A percentile compares a stretch with the other conserved stretches of the same genome.
phyloP scores from a whole-genome alignment of 306 rosid genomes.

The Lotus japonicus region DNA sequence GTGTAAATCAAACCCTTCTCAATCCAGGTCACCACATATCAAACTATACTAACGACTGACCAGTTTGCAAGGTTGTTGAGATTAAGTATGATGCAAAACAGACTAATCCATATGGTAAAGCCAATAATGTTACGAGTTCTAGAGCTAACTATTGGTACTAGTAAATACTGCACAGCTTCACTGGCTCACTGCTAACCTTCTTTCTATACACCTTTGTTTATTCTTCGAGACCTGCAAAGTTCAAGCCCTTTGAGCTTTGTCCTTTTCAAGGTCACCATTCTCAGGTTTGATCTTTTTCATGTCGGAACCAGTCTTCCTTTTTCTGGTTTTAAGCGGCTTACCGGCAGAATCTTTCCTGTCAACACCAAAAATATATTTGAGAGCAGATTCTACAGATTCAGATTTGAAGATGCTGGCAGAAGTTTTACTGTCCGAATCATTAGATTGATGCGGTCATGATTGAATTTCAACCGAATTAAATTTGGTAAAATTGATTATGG shows the following conservation, averaged over 20 bases:
- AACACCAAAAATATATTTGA: neutral
- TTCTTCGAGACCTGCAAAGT: neutral
- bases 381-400: neutral
- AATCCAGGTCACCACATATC: neutral
- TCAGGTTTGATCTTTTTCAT: neutral
- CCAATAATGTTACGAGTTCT: slow-evolving; percentile 20
- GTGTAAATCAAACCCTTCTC: neutral
- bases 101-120: slow-evolving; percentile 11
- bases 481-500: too few species aligned
- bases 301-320: slow-evolving; percentile 11
- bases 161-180: slow-evolving; percentile 12
- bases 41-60: neutral
- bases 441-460: neutral
- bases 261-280: slow-evolving; percentile 6
- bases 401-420: slow-evolving; percentile 17
- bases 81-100: slow-evolving; percentile 5
- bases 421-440: slow-evolving; percentile 17
- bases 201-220: slow-evolving; percentile 6
- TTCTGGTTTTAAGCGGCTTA: slow-evolving; percentile 9
- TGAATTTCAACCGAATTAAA: too few species aligned
- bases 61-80: neutral
- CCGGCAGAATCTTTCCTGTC: slow-evolving; percentile 10
- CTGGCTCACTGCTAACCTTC: neutral
- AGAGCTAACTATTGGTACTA: slow-evolving; percentile 13
- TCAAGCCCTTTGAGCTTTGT: neutral